Conservation (phyloP, 2,329 filamentous ascomycete species). For the Colletotrichum lentis region DNA sequence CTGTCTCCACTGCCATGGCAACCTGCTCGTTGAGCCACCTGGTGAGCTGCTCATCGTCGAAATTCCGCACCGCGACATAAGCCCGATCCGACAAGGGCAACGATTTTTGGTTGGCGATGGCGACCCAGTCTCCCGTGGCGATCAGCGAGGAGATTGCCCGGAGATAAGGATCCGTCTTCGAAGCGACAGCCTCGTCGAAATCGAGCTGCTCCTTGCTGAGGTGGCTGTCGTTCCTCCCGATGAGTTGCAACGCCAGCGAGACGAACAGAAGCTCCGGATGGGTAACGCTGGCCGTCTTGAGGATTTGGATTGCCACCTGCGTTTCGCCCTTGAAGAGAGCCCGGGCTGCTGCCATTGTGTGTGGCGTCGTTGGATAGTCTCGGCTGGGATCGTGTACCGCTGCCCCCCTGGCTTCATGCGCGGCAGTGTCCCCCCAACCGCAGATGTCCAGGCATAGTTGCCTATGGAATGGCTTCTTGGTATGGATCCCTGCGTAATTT, state of each 20-base stretch:
- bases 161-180: slow-evolving; percentile 78
- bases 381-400: slow-evolving; percentile 54
- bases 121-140: slow-evolving; percentile 77
- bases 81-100: slow-evolving; percentile 78
- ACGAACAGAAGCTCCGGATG: slow-evolving; percentile 73
- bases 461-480: slow-evolving; percentile 73
- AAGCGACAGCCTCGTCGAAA: slow-evolving; percentile 66
- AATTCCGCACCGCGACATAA: slow-evolving; percentile 74
- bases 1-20: slow-evolving; percentile 66
- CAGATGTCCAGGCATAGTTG: slow-evolving; percentile 80
- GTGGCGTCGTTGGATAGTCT: slow-evolving; percentile 61
- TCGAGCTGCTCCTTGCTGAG: slow-evolving; percentile 61
- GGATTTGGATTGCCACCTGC: slow-evolving; percentile 72
- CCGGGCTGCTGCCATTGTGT: slow-evolving; percentile 79
- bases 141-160: slow-evolving; percentile 82
- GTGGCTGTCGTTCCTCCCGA: slow-evolving; percentile 58
- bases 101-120: slow-evolving; percentile 75
- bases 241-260: slow-evolving; percentile 71
- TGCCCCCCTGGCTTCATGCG: slow-evolving; percentile 33
- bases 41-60: slow-evolving; percentile 68
- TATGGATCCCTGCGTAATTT: slow-evolving; percentile 69
- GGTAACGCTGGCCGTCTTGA: slow-evolving; percentile 71
- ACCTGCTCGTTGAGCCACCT: slow-evolving; percentile 75
- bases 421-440: slow-evolving; percentile 70
- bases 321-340: slow-evolving; percentile 78